Evolutionary conservation across 2,329 filamentous ascomycete species (phyloP), one percentile per base, ranked within the genome.

Genomic region (Acrocalymma vagum): DNA sequence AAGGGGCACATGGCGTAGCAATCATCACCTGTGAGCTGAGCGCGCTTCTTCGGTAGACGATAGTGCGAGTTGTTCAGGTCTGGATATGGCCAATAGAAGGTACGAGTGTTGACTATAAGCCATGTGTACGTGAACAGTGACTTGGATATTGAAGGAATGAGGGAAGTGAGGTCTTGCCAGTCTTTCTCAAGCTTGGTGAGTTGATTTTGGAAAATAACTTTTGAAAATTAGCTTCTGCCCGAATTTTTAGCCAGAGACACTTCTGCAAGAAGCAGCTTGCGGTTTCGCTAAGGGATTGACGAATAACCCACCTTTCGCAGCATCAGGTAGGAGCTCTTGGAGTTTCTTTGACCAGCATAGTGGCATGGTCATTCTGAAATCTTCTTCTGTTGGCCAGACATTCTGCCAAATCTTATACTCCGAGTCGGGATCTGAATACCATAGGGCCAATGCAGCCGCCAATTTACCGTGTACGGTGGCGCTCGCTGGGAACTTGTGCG

Each of bases 1-100:
- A 88, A 84, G 1, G 87, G 87, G 65, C 85, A 85, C 52, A 90
- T 77, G 8, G 82, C 82, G 74, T 89, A 82, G 57, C 81, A 81
- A 54, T 88, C 86, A 16, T 72, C 66, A 10, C 52, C 79, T 65
- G 56, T 69, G 58, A 53, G 68, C 51, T 57, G 61, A 9, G 16
- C 72, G 64, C 47, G 66, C 55, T 60, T 76, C 69, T 46, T 79
- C 24, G 67, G 67, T 3, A 76, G 51, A 51, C 62, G 28, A 53
- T 74, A 53, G 62, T 64, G 32, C 58, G 74, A 7, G 69, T 69
- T 31, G 66, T 72, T 55, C 1, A 65, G 53, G 20, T 65, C 58
- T 0, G 65, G 67, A 33, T 69, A 67, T 27, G 79, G 70, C 72
- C 79, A 84, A 58, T 80, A 82, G 56, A 85, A 85, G 17, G 78